Evolutionary conservation across 768 basidiomycete species (phyloP), one percentile per base, ranked within the genome.

Genomic region (Mycena indigotica): DNA sequence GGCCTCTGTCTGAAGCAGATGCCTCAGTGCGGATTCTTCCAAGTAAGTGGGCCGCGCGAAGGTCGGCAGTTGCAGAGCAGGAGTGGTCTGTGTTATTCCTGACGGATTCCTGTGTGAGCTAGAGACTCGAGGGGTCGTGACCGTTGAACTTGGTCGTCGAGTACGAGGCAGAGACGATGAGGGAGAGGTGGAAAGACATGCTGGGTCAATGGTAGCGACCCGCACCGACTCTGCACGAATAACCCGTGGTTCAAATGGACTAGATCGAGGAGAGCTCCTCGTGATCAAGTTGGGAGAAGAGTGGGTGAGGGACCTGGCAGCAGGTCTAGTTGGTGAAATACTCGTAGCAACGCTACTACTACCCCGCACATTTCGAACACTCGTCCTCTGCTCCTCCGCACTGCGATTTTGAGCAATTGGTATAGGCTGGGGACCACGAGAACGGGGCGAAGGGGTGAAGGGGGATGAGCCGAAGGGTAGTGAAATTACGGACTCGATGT

Each of bases 1-100:
- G 13, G 75, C 67, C 19, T 86, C 81, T 0, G 87, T 84, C 55
- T 84, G 85, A 8, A 93, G 74, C 52, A 89, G 70, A 64, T 91
- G 77, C 53, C 88, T 85, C 55, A 93, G 73, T 1, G 88, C 82
- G 2, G 90, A 90, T 69, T 89, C 80, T 40, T 90, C 88, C 53
- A 93, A 80, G 70, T 93, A 93, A 0, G 84, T 73, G 1, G 91
- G 91, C 19, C 85, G 83, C 46, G 83, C 75, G 70, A 87, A 93
- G 52, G 75, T 73, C 29, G 64, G 73, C 55, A 69, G 70, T 45
- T 69, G 60, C 49, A 66, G 70, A 32, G 71, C 67, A 30, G 75
- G 69, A 25, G 60, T 67, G 25, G 62, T 70, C 45, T 66, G 67
- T 57, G 70, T 70, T 55, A 58, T 66, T 66, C 59, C 70, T 61